Evolutionary conservation across 192 early-diverging fungal species (phyloP), one percentile per base, ranked within the genome.

Genomic region (Radiomyces spectabilis): DNA sequence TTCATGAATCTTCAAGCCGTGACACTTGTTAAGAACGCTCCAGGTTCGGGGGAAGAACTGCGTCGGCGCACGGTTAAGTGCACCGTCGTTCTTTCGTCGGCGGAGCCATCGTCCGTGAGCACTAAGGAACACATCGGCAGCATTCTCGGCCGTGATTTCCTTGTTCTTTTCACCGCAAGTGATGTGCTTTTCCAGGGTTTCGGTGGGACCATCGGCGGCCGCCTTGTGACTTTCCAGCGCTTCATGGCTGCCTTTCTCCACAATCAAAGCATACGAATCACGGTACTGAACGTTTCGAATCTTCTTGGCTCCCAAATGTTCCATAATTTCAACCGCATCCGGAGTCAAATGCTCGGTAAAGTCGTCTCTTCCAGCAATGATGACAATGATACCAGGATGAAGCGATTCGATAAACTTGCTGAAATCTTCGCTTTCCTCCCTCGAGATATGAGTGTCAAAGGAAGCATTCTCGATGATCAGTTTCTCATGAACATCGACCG

Each of bases 221-320:
- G 62, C 40, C 18, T 71, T 73, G 60, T 84, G 79, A 3, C 69
- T 54, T 61, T 92, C 90, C 3, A 69, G 55, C 1, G 73, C 76
- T 10, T 48, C 38, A 1, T 26, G 21, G 1, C 79, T 77, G 52
- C 84, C 83, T 33, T 89, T 89, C 49, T 87, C 78, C 2, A 84
- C 84, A 66, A 93, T 82, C n/a, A 93, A 34, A 44, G 82, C 86
- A 80, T 81, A 93, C 18, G 87, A 89, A 49, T 93, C 91, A 39
- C 88, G 81, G 61, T 86, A 89, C 29, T 66, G 51, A 24, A 88
- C 39, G 1, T 85, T 38, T 7, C 72, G 59, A 44, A 89, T 75
- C 19, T 48, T 57, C 0, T 53, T 46, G 30, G 79, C 74, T 1
- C 91, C 91, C 0, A 93, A 60, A n/a, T 69, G 53, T 49, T 82